Evolutionary conservation across 2,329 filamentous ascomycete genomes (phyloP).

Genomic region (Plenodomus tracheiphilus): DNA sequence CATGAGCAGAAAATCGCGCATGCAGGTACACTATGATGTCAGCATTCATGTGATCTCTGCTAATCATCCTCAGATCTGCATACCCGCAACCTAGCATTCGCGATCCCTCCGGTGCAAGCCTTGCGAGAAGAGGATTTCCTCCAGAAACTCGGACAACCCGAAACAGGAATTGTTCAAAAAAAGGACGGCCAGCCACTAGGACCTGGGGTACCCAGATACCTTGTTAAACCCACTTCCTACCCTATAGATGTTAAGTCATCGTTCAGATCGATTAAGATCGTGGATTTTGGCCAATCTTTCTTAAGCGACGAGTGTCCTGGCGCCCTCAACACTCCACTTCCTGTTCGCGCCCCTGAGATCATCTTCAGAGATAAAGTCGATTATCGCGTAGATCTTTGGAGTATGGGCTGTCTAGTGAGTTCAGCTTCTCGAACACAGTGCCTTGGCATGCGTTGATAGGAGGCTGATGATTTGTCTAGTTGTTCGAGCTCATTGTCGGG

Average conservation of each 20-base stretch:
- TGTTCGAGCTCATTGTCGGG: conserved; percentile 45
- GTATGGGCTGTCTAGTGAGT: conserved; percentile 44
- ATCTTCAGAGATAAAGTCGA: conserved; percentile 44
- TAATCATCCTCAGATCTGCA: conserved; percentile 28
- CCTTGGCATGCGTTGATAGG: no score
- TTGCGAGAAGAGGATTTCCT: conserved; percentile 22
- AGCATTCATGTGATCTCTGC: no score
- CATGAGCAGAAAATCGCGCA: conserved; percentile 30
- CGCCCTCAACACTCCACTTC: conserved; percentile 41
- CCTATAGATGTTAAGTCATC: neutral
- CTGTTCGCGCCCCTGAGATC: conserved; percentile 44
- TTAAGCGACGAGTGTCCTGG: conserved; percentile 17
- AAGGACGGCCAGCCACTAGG: conserved; percentile 21
- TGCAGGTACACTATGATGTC: no score
- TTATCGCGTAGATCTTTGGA: conserved; percentile 46
- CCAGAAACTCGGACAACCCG: conserved; percentile 17
- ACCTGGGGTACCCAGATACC: conserved; percentile 21
- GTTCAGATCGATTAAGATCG: conserved; percentile 13
- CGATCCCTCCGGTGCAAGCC: conserved; percentile 18
- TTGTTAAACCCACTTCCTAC: conserved; percentile 17
- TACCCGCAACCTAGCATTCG: conserved; percentile 29
- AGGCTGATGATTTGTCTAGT: conserved; percentile 15
- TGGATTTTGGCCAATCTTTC: conserved; percentile 49
- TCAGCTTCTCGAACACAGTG: conserved; percentile 1
- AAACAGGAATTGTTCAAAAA: conserved; percentile 17